phyloP scores from a whole-genome alignment of 495 filamentous ascomycete genomes.

The Aspergillus biplanus region DNA sequence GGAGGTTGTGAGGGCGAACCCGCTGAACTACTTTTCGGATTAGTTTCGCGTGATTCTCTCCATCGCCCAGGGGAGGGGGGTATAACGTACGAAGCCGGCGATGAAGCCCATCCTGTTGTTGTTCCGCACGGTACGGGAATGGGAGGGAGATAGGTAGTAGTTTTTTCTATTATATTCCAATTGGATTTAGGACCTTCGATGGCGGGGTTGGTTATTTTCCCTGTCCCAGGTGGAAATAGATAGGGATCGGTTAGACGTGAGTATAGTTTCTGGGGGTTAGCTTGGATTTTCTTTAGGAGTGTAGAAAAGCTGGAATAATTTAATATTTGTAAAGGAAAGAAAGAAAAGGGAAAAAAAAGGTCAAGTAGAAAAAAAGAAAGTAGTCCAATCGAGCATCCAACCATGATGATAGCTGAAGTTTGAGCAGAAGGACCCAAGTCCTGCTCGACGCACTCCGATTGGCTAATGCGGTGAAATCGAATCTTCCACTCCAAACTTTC shows the following conservation, averaged over 20 bases:
- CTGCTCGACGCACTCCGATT: constrained; percentile 47
- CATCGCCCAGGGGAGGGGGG: constrained; percentile 22
- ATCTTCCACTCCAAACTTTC: constrained; percentile 37
- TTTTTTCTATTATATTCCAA: background rate
- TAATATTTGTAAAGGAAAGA: background rate
- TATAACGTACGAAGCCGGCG: constrained; percentile 73
- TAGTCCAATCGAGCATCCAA: background rate
- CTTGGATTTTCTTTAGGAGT: too few species aligned
- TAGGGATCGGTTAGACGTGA: too few species aligned
- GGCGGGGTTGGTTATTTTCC: too few species aligned
- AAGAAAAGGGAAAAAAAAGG: background rate
- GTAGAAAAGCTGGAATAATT: too few species aligned
- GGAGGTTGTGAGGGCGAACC: constrained; percentile 82
- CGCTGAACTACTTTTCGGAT: constrained; percentile 59
- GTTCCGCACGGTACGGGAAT: background rate
- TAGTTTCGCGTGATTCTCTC: background rate
- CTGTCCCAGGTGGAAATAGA: too few species aligned
- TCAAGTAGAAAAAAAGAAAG: constrained; percentile 1
- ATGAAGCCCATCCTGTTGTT: constrained; percentile 69
- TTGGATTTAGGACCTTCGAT: background rate
- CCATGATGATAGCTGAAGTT: constrained; percentile 12
- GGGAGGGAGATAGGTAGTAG: background rate
- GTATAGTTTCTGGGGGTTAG: too few species aligned
- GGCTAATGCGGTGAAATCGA: constrained; percentile 38
- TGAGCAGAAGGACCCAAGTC: constrained; percentile 28